phyloP scores from a whole-genome alignment of 1,284 basidiomycete genomes.

The Ceratobasidium theobromae region DNA sequence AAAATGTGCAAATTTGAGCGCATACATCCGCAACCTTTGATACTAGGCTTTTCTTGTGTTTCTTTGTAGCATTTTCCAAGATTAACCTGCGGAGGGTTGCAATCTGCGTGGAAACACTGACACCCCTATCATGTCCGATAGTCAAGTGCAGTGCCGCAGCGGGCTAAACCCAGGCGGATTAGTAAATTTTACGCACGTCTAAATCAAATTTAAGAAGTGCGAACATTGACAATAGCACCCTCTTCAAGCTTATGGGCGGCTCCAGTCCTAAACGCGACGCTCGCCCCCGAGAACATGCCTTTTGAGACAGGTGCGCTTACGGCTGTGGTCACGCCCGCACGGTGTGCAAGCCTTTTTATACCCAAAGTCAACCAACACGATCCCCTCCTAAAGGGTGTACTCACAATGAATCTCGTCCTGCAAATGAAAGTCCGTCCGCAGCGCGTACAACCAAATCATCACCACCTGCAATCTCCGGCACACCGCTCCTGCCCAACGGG shows the following conservation, averaged over 20 bases:
- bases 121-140: slow-evolving; percentile 52
- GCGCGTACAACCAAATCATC: slow-evolving; percentile 61
- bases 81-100: slow-evolving; percentile 66
- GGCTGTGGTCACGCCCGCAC: slow-evolving; percentile 13
- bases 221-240: slow-evolving; percentile 64
- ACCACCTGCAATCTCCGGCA: slow-evolving; percentile 39
- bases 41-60: not conserved
- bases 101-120: slow-evolving; percentile 68
- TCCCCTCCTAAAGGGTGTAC: slow-evolving; percentile 39
- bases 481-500: slow-evolving; percentile 37
- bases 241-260: slow-evolving; percentile 61
- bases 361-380: not conserved
- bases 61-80: not conserved
- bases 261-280: slow-evolving; percentile 62
- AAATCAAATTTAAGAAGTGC: not conserved
- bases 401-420: slow-evolving; percentile 67
- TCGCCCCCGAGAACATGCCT: slow-evolving; percentile 59
- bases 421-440: slow-evolving; percentile 71
- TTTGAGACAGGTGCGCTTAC: slow-evolving; percentile 59
- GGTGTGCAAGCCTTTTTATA: not conserved
- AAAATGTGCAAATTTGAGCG: slow-evolving; percentile 49
- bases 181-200: not conserved
- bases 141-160: slow-evolving; percentile 65
- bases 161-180: not conserved
- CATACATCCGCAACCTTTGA: not conserved